Conservation (phyloP, 116 monocot genomes). For the Dioscorea cayenensis region DNA sequence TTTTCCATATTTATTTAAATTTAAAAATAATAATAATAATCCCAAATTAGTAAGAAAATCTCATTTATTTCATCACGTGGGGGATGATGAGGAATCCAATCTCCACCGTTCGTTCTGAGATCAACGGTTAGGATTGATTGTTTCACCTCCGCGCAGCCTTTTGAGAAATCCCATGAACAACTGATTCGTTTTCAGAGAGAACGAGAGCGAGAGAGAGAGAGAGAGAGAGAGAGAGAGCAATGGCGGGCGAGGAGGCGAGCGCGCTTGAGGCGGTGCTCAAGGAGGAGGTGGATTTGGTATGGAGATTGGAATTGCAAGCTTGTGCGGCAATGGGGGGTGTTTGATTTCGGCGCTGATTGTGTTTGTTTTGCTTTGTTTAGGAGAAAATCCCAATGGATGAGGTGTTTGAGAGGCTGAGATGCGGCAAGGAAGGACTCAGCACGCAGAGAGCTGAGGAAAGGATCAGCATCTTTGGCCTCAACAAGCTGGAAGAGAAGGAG, state of each 20-base stretch:
- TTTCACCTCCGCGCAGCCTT: no score
- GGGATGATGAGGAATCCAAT: no score
- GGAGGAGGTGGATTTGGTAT: conserved; percentile 87
- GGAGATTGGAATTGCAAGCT: neutral
- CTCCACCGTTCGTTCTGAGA: no score
- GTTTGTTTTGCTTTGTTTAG: conserved; percentile 22
- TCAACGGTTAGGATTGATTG: no score
- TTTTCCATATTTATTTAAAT: no score
- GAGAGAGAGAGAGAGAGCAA: neutral
- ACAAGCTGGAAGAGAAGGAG: conserved; percentile 98
- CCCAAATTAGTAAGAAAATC: no score
- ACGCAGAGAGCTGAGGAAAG: conserved; percentile 51
- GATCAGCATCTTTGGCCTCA: conserved; percentile 76
- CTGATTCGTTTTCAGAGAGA: neutral
- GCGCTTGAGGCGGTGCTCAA: conserved; percentile 71
- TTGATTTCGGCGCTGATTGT: neutral
- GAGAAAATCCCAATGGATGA: conserved; percentile 91
- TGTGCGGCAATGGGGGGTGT: neutral
- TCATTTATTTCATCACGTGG: no score
- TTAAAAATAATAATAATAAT: no score
- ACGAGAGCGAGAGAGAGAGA: neutral
- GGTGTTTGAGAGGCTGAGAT: conserved; percentile 83
- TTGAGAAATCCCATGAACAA: neutral
- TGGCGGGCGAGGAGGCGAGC: conserved; percentile 50
- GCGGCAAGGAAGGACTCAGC: conserved; percentile 66